Evolutionary conservation across 768 basidiomycete species (phyloP), one percentile per base, ranked within the genome.

Genomic region (Tricholoma sp.): DNA sequence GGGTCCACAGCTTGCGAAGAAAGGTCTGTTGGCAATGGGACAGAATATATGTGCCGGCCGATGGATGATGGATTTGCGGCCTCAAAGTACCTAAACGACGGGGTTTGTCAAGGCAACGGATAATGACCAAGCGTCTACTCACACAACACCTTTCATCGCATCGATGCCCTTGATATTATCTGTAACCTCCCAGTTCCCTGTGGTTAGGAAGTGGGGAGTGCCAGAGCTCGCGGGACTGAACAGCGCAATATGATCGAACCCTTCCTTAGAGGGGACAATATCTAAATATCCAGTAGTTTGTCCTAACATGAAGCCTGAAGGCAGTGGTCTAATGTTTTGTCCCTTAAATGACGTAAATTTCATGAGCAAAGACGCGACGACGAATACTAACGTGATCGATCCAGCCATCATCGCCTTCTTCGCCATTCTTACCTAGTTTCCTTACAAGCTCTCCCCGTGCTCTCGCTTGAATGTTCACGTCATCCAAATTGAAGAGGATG

Each of bases 341-440:
- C 69, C 75, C 88, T 91, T 52, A 34, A 60, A 51, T 32, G n/a
- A 51, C 45, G 17, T 37, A 52, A 51, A 45, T 36, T 55, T 31
- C 24, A n/a, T n/a, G 6, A 49, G 47, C n/a, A 31, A 3, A 17
- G 3, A 12, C 11, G 0, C n/a, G 8, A 49, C 10, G 28, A 49
- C 32, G 3, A n/a, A 32, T 49, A 49, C 47, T 49, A 10, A 92
- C 94, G 58, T 82, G 74, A 51, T 98, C 91, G 59, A 98, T 93
- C 97, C 97, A 99, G 1, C 97, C 97, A 36, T 84, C 84, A 65
- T 97, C 96, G 0, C 85, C 88, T 65, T 96, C 80, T 63, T 94
- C 95, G 6, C 92, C 96, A 34, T 85, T 66, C 66, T 83, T 80
- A 4, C 94, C 96, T 9, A 96, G 76, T 58, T 77, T 86, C 56